Evolutionary conservation across 306 rosid species (phyloP).

Genomic region (Begonia fuchsioides): DNA sequence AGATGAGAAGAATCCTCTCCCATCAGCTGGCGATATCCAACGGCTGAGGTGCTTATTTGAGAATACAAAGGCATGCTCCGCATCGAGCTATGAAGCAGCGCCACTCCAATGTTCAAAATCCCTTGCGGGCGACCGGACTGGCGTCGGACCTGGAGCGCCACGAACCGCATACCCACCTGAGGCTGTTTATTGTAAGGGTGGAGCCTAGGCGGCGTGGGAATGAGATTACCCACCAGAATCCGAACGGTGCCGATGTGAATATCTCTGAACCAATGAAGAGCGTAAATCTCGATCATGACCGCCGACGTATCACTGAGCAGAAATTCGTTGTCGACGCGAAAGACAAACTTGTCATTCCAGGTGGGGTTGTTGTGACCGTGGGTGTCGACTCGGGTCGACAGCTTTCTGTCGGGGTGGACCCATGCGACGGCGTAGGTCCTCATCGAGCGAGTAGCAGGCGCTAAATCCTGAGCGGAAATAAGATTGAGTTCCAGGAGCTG

Average conservation of each 20-base stretch:
- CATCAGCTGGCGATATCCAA: slow-evolving; percentile 49
- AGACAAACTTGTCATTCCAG: slow-evolving; percentile 91
- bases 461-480: slow-evolving; percentile 74
- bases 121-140: slow-evolving; percentile 75
- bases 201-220: slow-evolving; percentile 24
- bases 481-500: slow-evolving; percentile 72
- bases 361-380: slow-evolving; percentile 50
- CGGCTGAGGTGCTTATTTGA: slow-evolving; percentile 28
- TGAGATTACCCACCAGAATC: slow-evolving; percentile 32
- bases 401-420: slow-evolving; percentile 71
- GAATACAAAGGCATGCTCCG: slow-evolving; percentile 88
- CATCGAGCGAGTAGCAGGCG: slow-evolving; percentile 48
- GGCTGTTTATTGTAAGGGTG: slow-evolving; percentile 13
- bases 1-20: slow-evolving; percentile 39
- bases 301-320: slow-evolving; percentile 38
- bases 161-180: slow-evolving; percentile 35
- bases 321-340: slow-evolving; percentile 61
- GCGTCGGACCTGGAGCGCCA: slow-evolving; percentile 62
- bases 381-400: slow-evolving; percentile 67
- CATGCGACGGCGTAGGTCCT: slow-evolving; percentile 78
- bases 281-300: slow-evolving; percentile 71
- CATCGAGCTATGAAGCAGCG: slow-evolving; percentile 66
- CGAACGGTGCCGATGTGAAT: slow-evolving; percentile 64
- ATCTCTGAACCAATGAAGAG: slow-evolving; percentile 81
- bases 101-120: slow-evolving; percentile 69